These are phyloP conservation scores for Dryas integrifolia DNA, from an alignment of 331 rosid genomes.

Conservation along the genomic window DNA sequence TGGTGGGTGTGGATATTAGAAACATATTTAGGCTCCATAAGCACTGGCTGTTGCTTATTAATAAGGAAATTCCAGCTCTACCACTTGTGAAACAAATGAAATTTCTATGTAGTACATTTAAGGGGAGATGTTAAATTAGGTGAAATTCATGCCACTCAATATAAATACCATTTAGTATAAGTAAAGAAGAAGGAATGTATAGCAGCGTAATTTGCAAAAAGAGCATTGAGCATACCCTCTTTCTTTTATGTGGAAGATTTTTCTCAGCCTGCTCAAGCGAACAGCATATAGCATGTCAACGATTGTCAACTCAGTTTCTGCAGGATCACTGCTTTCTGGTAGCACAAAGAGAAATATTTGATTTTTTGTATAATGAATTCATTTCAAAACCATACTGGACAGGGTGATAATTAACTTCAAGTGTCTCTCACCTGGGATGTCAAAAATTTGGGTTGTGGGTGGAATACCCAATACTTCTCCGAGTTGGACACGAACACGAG, in stretches of 20 bases:
- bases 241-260: slow-evolving; percentile 51
- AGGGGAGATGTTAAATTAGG: too few species aligned
- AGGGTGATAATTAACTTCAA: neutral
- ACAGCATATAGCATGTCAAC: slow-evolving; percentile 59
- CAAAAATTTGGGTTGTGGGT: slow-evolving; percentile 73
- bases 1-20: too few species aligned
- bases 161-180: too few species aligned
- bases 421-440: slow-evolving; percentile 64
- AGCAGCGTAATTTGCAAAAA: slow-evolving; percentile 4
- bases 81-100: too few species aligned
- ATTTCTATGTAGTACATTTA: too few species aligned
- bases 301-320: slow-evolving; percentile 43
- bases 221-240: slow-evolving; percentile 36
- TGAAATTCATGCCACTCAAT: too few species aligned
- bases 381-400: neutral
- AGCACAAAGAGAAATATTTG: slow-evolving; percentile 13
- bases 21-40: too few species aligned
- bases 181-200: neutral
- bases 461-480: slow-evolving; percentile 73
- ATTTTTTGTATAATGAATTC: neutral
- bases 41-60: too few species aligned
- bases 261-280: slow-evolving; percentile 80
- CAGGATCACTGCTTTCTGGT: slow-evolving; percentile 57
- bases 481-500: slow-evolving; percentile 50
- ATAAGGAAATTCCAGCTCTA: too few species aligned